phyloP scores from a whole-genome alignment of 331 rosid species.

The Acacia concinna region DNA sequence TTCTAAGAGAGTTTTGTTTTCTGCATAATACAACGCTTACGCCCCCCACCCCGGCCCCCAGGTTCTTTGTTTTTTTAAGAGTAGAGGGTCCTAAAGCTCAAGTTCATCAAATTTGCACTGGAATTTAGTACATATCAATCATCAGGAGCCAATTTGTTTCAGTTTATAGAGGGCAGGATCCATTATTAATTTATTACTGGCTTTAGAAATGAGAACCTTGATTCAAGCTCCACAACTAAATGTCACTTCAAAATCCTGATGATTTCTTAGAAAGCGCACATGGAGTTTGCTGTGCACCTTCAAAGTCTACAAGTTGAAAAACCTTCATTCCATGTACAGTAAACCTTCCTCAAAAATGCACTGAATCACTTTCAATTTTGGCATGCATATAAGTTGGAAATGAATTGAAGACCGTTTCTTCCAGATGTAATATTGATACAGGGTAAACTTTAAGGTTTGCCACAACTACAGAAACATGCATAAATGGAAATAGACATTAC shows the following conservation, averaged over 20 bases:
- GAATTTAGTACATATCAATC: background rate
- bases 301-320: background rate
- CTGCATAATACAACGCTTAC: background rate
- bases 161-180: background rate
- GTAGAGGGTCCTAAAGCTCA: background rate
- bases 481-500: slow-evolving; percentile 35
- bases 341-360: background rate
- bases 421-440: background rate
- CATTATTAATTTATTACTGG: background rate
- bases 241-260: background rate
- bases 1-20: background rate
- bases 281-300: background rate
- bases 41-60: background rate
- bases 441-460: background rate
- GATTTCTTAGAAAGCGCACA: background rate
- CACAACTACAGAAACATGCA: slow-evolving; percentile 11
- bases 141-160: background rate
- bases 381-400: background rate
- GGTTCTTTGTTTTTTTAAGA: too few relatives aligned
- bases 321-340: background rate
- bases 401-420: background rate
- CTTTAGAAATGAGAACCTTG: background rate
- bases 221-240: background rate
- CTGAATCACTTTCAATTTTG: background rate
- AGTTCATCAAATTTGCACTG: background rate